Evolutionary conservation across 495 filamentous ascomycete species (phyloP).

Genomic region (Penicillium coffeae): DNA sequence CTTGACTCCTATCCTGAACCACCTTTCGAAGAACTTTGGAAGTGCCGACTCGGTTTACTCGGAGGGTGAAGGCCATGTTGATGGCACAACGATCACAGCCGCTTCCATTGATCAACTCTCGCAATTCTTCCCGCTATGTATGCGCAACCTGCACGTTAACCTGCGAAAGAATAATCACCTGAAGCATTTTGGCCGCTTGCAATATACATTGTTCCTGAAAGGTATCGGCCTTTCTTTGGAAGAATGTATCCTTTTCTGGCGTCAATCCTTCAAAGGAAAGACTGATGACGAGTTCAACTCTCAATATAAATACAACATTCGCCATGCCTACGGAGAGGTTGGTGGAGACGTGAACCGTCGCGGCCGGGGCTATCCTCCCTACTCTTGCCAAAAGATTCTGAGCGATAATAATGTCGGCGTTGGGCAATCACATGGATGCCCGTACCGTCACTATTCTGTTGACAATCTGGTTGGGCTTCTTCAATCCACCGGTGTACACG

Average conservation of each 20-base stretch:
- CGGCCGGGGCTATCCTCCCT: constrained; percentile 80
- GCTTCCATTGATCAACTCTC: constrained; percentile 77
- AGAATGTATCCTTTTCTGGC: constrained; percentile 94
- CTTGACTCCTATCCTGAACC: constrained; percentile 86
- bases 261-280: constrained; percentile 72
- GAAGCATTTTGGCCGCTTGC: constrained; percentile 89
- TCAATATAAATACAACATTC: constrained; percentile 94
- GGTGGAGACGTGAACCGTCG: constrained; percentile 87
- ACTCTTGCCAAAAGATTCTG: constrained; percentile 91
- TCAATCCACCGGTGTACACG: constrained; percentile 69
- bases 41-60: constrained; percentile 80
- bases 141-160: constrained; percentile 81
- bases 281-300: constrained; percentile 93
- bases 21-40: constrained; percentile 88
- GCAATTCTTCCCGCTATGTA: constrained; percentile 88
- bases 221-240: constrained; percentile 89
- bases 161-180: constrained; percentile 82
- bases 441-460: constrained; percentile 83
- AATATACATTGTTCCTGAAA: constrained; percentile 97
- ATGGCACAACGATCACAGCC: constrained; percentile 72
- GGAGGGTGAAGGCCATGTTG: constrained; percentile 50
- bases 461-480: constrained; percentile 80
- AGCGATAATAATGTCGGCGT: constrained; percentile 77
- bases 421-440: constrained; percentile 89
- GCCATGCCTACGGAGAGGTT: constrained; percentile 90